A percentile compares a stretch with the other conserved stretches of the same genome.
phyloP scores from a whole-genome alignment of 176 grass and related monocot species.

The Chloris gayana region DNA sequence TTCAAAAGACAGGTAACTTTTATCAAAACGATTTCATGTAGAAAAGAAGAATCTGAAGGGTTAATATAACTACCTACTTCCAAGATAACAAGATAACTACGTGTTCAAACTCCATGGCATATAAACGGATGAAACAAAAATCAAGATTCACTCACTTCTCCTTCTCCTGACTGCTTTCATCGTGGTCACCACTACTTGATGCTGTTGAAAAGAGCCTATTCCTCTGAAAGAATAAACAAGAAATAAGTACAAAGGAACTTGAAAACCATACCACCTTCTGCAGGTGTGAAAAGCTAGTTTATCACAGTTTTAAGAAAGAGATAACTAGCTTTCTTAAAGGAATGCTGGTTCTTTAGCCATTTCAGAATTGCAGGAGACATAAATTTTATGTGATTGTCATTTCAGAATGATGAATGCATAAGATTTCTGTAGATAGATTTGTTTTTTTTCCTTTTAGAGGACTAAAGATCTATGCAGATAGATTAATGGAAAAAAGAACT shows the following conservation, averaged over 20 bases:
- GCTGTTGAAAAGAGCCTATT: conserved; percentile 50
- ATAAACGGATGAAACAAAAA: neutral
- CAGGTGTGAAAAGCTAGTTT: neutral
- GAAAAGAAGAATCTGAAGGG: neutral
- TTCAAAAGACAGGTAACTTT: neutral
- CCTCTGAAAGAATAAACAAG: conserved; percentile 39
- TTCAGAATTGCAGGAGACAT: neutral
- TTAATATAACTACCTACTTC: neutral
- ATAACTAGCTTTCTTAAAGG: neutral
- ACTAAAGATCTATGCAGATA: neutral
- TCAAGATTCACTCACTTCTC: conserved; percentile 43
- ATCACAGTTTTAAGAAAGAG: neutral
- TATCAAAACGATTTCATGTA: neutral
- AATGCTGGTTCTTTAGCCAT: neutral
- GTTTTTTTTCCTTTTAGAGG: no score
- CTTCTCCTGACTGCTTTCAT: conserved; percentile 33
- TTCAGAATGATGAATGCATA: neutral
- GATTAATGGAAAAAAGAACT: neutral
- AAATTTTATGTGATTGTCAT: neutral
- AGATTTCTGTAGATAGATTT: neutral
- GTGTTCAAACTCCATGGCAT: neutral
- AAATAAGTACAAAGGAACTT: neutral
- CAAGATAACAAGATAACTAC: neutral
- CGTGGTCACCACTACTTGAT: conserved; percentile 27
- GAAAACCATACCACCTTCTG: neutral